These are phyloP conservation scores for Fistulifera pelliculosa DNA, from an alignment of 108 stramenopile species.

Conservation along the genomic window DNA sequence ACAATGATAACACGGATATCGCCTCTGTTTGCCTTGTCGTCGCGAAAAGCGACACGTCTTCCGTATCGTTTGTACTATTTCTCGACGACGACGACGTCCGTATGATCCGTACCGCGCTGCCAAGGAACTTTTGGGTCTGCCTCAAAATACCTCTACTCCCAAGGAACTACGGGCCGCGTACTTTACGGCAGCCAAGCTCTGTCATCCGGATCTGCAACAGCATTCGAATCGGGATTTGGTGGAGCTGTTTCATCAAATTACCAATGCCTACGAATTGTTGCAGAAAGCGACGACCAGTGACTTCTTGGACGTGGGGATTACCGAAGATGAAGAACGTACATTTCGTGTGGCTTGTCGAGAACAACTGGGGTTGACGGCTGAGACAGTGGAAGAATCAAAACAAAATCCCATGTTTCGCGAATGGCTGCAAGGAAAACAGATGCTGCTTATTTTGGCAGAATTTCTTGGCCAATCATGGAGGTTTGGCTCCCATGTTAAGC, in stretches of 20 bases:
- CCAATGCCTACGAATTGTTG: slow-evolving; percentile 65
- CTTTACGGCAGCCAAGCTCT: slow-evolving; percentile 58
- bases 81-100: no score
- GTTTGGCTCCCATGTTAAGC: slow-evolving; percentile 34
- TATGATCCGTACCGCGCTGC: not conserved
- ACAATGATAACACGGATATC: no score
- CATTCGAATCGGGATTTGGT: slow-evolving; percentile 12
- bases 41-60: no score
- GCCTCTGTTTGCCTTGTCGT: no score
- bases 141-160: not conserved
- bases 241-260: slow-evolving; percentile 38
- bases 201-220: slow-evolving; percentile 52
- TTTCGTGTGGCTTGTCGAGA: slow-evolving; percentile 52
- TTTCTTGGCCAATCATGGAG: slow-evolving; percentile 65
- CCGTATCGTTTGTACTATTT: no score
- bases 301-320: slow-evolving; percentile 15
- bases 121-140: not conserved
- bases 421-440: slow-evolving; percentile 68
- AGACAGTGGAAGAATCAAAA: slow-evolving; percentile 81
- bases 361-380: slow-evolving; percentile 57
- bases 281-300: slow-evolving; percentile 14
- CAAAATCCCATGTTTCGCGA: slow-evolving; percentile 67
- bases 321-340: slow-evolving; percentile 47
- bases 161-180: slow-evolving; percentile 61
- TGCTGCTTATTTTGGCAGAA: slow-evolving; percentile 60